Evolutionary conservation across 768 basidiomycete genomes (phyloP).

Genomic region (Calvatia gigantea): DNA sequence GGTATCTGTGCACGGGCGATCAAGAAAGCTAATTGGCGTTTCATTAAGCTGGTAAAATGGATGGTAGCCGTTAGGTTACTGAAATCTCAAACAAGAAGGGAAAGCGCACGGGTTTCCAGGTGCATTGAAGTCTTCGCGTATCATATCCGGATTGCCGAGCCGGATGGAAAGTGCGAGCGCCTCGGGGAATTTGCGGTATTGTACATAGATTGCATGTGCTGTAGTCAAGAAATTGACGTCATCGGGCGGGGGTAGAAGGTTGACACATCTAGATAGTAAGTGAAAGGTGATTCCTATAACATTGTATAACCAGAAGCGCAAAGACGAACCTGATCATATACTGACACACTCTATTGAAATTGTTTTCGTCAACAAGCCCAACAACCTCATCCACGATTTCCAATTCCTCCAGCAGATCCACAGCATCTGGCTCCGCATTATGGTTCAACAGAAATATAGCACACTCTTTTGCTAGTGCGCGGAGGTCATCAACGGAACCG

Average conservation of each 20-base stretch:
- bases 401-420: slow-evolving; percentile 90
- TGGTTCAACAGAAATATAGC: slow-evolving; percentile 87
- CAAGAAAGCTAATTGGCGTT: slow-evolving; percentile 90
- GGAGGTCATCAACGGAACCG: slow-evolving; percentile 73
- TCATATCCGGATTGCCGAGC: slow-evolving; percentile 73
- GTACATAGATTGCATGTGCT: slow-evolving; percentile 85
- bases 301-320: neutral
- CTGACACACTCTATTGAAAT: slow-evolving; percentile 83
- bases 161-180: slow-evolving; percentile 84
- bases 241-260: slow-evolving; percentile 88
- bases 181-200: slow-evolving; percentile 86
- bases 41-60: slow-evolving; percentile 63
- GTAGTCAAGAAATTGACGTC: slow-evolving; percentile 86
- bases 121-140: slow-evolving; percentile 84
- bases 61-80: neutral
- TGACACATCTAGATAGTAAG: slow-evolving; percentile 61
- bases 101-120: slow-evolving; percentile 87
- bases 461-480: slow-evolving; percentile 75
- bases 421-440: slow-evolving; percentile 98
- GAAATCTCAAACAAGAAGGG: neutral
- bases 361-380: slow-evolving; percentile 81
- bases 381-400: slow-evolving; percentile 83
- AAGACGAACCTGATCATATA: slow-evolving; percentile 86
- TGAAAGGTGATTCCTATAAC: slow-evolving; percentile 7
- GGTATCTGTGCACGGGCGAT: slow-evolving; percentile 92